Percentiles rank a stretch among this genome's conserved stretches.
These are phyloP conservation scores for Mycena venus DNA, from an alignment of 768 basidiomycete species.

Conservation along the genomic window DNA sequence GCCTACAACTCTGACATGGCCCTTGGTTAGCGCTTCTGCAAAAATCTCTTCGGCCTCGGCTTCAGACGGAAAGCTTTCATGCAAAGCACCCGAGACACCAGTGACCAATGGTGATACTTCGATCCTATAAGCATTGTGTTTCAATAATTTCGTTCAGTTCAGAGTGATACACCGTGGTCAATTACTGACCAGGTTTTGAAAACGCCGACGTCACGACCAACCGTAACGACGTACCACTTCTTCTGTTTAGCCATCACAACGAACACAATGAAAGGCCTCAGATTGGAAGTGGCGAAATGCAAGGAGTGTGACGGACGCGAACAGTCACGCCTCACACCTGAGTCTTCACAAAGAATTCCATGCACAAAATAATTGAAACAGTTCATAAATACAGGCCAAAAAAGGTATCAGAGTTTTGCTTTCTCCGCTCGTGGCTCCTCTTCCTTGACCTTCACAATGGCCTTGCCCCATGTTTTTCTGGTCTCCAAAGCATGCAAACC, in stretches of 20 bases:
- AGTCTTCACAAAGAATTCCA: too few relatives aligned
- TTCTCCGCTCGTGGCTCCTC: constrained; percentile 48
- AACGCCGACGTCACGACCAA: constrained; percentile 54
- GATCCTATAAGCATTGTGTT: constrained; percentile 51
- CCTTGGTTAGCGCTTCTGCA: constrained; percentile 40
- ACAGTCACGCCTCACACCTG: too few relatives aligned
- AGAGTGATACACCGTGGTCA: not conserved
- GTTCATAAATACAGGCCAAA: not conserved
- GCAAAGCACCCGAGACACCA: constrained; percentile 55
- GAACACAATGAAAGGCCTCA: too few relatives aligned
- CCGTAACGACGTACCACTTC: constrained; percentile 59
- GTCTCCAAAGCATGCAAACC: constrained; percentile 84
- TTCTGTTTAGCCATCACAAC: constrained; percentile 48
- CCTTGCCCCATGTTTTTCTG: constrained; percentile 95
- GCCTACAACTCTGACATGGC: constrained; percentile 45
- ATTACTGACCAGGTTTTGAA: constrained; percentile 53
- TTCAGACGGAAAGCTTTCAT: constrained; percentile 58
- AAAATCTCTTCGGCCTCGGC: constrained; percentile 56
- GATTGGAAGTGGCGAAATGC: too few relatives aligned
- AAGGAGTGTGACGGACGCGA: too few relatives aligned
- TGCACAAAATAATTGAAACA: not conserved
- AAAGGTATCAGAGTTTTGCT: constrained; percentile 57
- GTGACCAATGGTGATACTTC: constrained; percentile 59
- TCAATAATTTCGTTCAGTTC: not conserved
- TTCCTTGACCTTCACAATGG: constrained; percentile 73